phyloP scores from a whole-genome alignment of 2,329 filamentous ascomycete genomes.

The Didymella exigua region DNA sequence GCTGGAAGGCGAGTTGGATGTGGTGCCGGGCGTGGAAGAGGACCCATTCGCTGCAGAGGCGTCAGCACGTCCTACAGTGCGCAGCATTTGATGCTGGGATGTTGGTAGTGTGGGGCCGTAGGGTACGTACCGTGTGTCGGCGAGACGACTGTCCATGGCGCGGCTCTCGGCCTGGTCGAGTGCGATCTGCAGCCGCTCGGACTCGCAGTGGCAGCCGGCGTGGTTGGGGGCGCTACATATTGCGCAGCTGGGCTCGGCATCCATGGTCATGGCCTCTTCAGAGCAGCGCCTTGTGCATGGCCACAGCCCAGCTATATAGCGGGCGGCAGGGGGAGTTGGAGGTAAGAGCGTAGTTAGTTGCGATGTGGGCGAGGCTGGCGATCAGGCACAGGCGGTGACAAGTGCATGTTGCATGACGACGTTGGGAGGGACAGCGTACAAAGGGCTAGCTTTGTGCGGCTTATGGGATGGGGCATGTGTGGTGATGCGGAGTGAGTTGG shows the following conservation, averaged over 20 bases:
- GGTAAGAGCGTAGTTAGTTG: background rate
- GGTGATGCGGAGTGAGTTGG: conserved; percentile 47
- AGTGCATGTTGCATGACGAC: conserved; percentile 47
- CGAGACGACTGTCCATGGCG: conserved; percentile 45
- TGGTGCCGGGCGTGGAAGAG: conserved; percentile 53
- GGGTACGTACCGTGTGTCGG: conserved; percentile 41
- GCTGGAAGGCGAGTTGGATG: conserved; percentile 52
- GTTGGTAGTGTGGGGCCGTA: background rate
- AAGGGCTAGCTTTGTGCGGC: conserved; percentile 43
- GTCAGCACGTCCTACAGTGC: conserved; percentile 26
- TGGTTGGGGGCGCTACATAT: conserved; percentile 49
- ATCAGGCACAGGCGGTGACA: conserved; percentile 46
- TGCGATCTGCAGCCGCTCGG: conserved; percentile 48
- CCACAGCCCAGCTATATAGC: conserved; percentile 23
- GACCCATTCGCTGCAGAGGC: conserved; percentile 52
- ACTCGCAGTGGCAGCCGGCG: conserved; percentile 49
- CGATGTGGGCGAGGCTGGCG: conserved; percentile 28
- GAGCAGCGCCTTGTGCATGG: conserved; percentile 35
- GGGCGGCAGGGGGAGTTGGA: conserved; percentile 7
- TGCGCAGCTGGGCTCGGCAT: conserved; percentile 49
- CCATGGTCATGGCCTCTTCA: conserved; percentile 40
- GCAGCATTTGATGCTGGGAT: background rate
- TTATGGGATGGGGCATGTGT: conserved; percentile 38
- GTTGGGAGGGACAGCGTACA: conserved; percentile 27
- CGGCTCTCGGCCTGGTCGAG: conserved; percentile 49